phyloP scores from a whole-genome alignment of 2,329 filamentous ascomycete genomes.

The Amylocarpus encephaloides region DNA sequence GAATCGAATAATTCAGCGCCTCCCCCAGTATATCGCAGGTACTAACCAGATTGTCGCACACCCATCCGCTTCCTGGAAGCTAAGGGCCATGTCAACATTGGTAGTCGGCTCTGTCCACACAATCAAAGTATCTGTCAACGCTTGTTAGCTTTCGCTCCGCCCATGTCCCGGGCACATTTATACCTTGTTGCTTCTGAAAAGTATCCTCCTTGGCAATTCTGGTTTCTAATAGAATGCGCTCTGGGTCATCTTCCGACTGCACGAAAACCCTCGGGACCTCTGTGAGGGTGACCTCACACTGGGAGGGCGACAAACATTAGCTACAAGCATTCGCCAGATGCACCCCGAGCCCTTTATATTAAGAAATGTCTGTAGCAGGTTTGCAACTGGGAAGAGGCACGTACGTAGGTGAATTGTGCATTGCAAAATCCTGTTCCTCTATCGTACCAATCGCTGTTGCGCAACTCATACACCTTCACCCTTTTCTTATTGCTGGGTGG shows the following conservation, averaged over 20 bases:
- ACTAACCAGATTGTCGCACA: conserved; percentile 84
- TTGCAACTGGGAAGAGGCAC: conserved; percentile 6
- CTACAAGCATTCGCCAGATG: conserved; percentile 10
- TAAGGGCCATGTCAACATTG: conserved; percentile 92
- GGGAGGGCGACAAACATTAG: conserved; percentile 27
- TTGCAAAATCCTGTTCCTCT: conserved; percentile 93
- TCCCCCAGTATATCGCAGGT: conserved; percentile 3
- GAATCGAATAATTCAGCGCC: background rate
- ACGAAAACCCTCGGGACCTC: conserved; percentile 87
- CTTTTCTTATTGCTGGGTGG: conserved; percentile 56
- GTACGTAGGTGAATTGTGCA: conserved; percentile 40
- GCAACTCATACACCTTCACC: conserved; percentile 98
- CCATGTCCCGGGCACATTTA: conserved; percentile 25
- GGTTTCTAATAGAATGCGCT: conserved; percentile 78
- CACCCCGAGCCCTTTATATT: background rate
- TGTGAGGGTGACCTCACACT: conserved; percentile 53
- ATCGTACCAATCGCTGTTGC: conserved; percentile 99
- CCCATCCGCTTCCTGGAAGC: conserved; percentile 94
- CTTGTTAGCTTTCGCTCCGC: conserved; percentile 23
- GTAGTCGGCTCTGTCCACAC: conserved; percentile 88
- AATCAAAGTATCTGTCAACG: conserved; percentile 77
- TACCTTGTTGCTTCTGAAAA: conserved; percentile 97
- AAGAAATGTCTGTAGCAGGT: background rate
- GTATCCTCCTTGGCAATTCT: conserved; percentile 89
- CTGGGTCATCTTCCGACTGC: conserved; percentile 86